Base-by-base conservation (phyloP, 2,329 filamentous ascomycete genomes). In the Colletotrichum shisoi region DNA sequence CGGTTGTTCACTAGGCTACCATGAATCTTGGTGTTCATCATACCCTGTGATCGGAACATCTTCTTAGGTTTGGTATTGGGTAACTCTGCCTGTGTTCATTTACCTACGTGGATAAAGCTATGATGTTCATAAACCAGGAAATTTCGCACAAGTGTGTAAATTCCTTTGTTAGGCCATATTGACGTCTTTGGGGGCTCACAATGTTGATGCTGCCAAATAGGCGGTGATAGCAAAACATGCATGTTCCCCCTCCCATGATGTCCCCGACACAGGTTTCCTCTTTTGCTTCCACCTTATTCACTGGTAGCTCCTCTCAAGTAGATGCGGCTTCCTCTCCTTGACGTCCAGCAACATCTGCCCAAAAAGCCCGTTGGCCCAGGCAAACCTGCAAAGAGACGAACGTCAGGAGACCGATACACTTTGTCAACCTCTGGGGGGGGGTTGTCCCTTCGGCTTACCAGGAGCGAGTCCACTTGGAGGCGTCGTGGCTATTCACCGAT, bases 321-420 rank as follows among this genome's bases (percentile, higher is more conserved):
- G 75, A 72, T 88, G 81, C 12, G 92, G 92, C 76, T 92, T 92
- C 75, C 92, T 82, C 70, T 87, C 84, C 52, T 89, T 88, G 57
- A 97, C 77, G 78, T 94, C 91, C 37, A 95, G 77, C 63, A 95
- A 85, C 67, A 91, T 92, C 79, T 94, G 90, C 13, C 91, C 91
- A 78, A 94, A 95, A n/a, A 96, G 86, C 0, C 90, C 92, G 74
- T 95, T 95, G 15, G 92, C 91, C 92, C 92, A 95, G 0, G 92
- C 90, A 75, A 95, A 96, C 90, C 91, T 93, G 68, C 82, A 82
- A 15, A 15, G 3, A 40, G 15, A 9, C 21, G 21, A 21, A 4
- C 19, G 2, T 67, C 27, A 63, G 63, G 34, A 42, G 27, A 7
- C 13, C 8, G 24, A 15, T 40, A 21, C 15, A 3, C 19, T 27